These are phyloP conservation scores for Thermochaetoides thermophila DNA, from an alignment of 495 filamentous ascomycete species.

Conservation along the genomic window DNA sequence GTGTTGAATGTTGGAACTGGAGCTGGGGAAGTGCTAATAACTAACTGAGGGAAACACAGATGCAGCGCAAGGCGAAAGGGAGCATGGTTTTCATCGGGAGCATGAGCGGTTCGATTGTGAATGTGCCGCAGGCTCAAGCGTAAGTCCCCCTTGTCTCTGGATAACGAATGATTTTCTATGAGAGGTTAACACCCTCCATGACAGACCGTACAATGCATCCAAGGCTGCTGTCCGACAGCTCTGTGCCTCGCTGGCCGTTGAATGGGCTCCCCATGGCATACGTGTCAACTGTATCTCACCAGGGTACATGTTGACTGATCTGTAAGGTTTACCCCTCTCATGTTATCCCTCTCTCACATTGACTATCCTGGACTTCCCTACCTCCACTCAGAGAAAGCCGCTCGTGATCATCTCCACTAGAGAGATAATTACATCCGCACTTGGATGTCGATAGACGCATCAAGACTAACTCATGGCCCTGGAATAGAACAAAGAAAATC, in stretches of 20 bases:
- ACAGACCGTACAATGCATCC: slow-evolving; percentile 66
- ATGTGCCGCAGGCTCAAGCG: slow-evolving; percentile 85
- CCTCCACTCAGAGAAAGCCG: too few relatives aligned
- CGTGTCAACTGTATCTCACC: slow-evolving; percentile 86
- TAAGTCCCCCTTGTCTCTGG: slow-evolving; percentile 19
- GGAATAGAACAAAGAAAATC: slow-evolving; percentile 73
- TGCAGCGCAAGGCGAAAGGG: slow-evolving; percentile 61
- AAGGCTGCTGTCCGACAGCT: slow-evolving; percentile 84
- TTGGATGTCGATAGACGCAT: neutral
- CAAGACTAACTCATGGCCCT: neutral
- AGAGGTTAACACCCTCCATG: neutral
- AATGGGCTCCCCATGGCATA: slow-evolving; percentile 75
- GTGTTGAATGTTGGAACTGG: neutral
- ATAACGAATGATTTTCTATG: neutral
- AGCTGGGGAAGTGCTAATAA: neutral
- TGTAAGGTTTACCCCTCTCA: slow-evolving; percentile 38
- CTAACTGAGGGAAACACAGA: slow-evolving; percentile 16
- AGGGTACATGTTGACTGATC: slow-evolving; percentile 85
- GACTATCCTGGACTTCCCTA: too few relatives aligned
- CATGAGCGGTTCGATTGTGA: slow-evolving; percentile 88
- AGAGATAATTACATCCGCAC: neutral
- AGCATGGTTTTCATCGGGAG: slow-evolving; percentile 90
- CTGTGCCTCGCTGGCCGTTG: slow-evolving; percentile 65
- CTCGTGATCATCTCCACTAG: too few relatives aligned
- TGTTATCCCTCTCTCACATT: too few relatives aligned